These are phyloP conservation scores for Alectoria sarmentosa DNA, from an alignment of 495 filamentous ascomycete genomes.

Conservation along the genomic window DNA sequence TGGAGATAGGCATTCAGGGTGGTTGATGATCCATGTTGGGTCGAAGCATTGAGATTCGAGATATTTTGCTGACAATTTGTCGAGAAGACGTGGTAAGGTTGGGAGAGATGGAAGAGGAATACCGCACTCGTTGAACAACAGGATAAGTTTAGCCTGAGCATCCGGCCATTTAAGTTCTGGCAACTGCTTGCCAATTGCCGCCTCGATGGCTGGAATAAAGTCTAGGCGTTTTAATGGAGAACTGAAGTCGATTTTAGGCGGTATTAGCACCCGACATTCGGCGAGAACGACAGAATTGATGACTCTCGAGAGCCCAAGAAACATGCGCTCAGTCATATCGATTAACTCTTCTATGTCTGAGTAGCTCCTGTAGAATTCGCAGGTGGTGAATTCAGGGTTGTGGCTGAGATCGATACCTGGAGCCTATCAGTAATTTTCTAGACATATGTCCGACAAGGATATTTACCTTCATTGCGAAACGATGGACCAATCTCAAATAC, in stretches of 20 bases:
- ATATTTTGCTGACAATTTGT: slow-evolving; percentile 67
- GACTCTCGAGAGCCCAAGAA: slow-evolving; percentile 50
- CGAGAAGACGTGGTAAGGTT: slow-evolving; percentile 75
- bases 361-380: slow-evolving; percentile 92
- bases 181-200: slow-evolving; percentile 51
- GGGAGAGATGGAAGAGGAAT: slow-evolving; percentile 45
- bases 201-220: slow-evolving; percentile 76
- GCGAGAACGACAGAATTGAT: slow-evolving; percentile 43
- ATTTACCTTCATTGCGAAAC: slow-evolving; percentile 84
- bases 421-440: slow-evolving; percentile 13
- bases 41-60: slow-evolving; percentile 60
- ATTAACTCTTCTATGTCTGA: slow-evolving; percentile 73
- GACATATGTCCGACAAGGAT: neutral
- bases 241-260: slow-evolving; percentile 50
- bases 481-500: slow-evolving; percentile 91
- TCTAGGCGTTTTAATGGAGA: slow-evolving; percentile 60
- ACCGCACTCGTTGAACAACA: slow-evolving; percentile 49
- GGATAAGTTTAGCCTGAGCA: slow-evolving; percentile 48
- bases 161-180: slow-evolving; percentile 55
- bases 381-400: slow-evolving; percentile 95
- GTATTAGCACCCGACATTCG: slow-evolving; percentile 41
- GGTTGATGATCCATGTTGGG: slow-evolving; percentile 88
- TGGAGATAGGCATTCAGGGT: slow-evolving; percentile 85
- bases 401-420: slow-evolving; percentile 76
- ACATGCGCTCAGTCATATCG: slow-evolving; percentile 58